These are phyloP conservation scores for Irineochytrium annulatum DNA, from an alignment of 192 early-diverging fungal species.

Conservation along the genomic window DNA sequence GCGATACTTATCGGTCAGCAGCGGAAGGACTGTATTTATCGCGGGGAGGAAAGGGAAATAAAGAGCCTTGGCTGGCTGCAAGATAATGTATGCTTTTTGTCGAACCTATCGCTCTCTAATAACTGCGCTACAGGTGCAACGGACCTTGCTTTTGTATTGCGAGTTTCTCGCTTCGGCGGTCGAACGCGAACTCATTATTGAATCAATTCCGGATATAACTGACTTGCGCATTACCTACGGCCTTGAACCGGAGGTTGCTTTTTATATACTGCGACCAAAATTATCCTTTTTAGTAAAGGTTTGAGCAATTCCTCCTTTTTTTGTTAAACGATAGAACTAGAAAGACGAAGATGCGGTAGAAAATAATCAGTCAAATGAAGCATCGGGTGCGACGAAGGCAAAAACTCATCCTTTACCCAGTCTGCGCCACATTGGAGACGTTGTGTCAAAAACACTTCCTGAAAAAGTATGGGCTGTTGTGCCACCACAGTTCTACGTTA, in stretches of 20 bases:
- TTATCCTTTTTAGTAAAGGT: slow-evolving; percentile 39
- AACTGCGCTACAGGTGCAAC: slow-evolving; percentile 35
- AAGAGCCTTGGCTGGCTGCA: slow-evolving; percentile 55
- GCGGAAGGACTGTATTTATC: slow-evolving; percentile 42
- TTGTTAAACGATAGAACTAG: neutral
- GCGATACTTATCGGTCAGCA: slow-evolving; percentile 63
- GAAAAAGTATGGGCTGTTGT: slow-evolving; percentile 36
- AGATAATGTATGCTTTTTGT: slow-evolving; percentile 44
- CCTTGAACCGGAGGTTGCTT: slow-evolving; percentile 59
- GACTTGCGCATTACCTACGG: slow-evolving; percentile 50
- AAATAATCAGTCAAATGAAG: slow-evolving; percentile 26
- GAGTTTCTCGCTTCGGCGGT: slow-evolving; percentile 58
- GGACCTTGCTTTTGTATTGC: slow-evolving; percentile 57
- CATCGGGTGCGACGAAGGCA: too few relatives aligned
- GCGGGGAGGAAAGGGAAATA: slow-evolving; percentile 39
- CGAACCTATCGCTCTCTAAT: slow-evolving; percentile 8
- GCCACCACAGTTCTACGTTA: slow-evolving; percentile 64
- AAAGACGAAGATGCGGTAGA: slow-evolving; percentile 27
- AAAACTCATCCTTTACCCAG: slow-evolving; percentile 35
- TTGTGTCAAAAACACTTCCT: slow-evolving; percentile 17
- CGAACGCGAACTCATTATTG: slow-evolving; percentile 43
- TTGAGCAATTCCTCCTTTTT: neutral
- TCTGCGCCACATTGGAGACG: slow-evolving; percentile 19
- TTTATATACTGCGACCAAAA: slow-evolving; percentile 61
- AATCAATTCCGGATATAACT: slow-evolving; percentile 41